Base-by-base conservation (phyloP, 768 basidiomycete species). In the Suillus hirtellus region DNA sequence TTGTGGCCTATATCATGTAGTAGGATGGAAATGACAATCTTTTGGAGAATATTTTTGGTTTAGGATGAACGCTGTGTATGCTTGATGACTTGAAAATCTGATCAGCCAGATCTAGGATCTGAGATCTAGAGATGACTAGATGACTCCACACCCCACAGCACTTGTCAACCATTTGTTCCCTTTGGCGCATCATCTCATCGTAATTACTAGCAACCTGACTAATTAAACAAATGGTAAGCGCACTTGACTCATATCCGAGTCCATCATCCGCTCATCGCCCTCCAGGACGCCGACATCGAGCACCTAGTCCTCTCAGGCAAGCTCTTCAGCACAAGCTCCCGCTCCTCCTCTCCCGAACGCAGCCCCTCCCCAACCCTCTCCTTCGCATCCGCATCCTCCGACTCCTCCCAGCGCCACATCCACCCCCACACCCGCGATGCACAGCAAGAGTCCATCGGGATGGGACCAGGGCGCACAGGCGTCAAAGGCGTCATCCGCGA, bases 401-500 rank as follows among this genome's bases (percentile, higher is more conserved):
- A 84, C 59, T 75, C 77, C 59, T 81, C 80, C 50, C 68, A 75
- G 43, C 70, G 70, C 17, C 46, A 1, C 31, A 31, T 31, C 31
- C 1, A 31, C 31, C 4, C 4, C 3, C 31, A 31, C 6, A 6
- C 6, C 5, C 5, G 31, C 31, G 31, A 31, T 31, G 31, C 67
- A 12, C 65, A 60, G 9, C 74, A 78, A 55, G 85, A 89, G 61
- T 87, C 88, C 14, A 92, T 93, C 58, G 91, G 93, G 10, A 90
- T 93, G 89, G 90, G 89, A 4, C 90, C 90, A 11, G 92, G 92
- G 4, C 81, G 93, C 34, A 95, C 93, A 6, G 93, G 93, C 24
- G 93, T 94, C 54, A 95, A 95, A 68, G 92, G 93, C 31, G 93
- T 95, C 63, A 90, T 95, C 62, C 84, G 92, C 34, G 93, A 95